These are phyloP conservation scores for Elymus sibiricus DNA, from an alignment of 176 grass and related monocot species.

Conservation along the genomic window DNA sequence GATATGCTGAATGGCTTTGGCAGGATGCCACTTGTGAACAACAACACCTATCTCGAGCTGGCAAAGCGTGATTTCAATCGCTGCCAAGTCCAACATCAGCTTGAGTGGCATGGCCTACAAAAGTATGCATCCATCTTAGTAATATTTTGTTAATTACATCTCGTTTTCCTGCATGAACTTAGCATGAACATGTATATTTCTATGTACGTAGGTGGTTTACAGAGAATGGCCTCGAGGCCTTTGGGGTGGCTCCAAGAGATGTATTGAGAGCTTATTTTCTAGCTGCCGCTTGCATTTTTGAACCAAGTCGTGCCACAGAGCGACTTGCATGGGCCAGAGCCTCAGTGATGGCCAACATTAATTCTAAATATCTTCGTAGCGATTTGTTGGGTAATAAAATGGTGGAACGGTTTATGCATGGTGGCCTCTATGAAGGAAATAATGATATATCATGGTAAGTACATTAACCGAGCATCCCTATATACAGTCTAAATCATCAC, in stretches of 20 bases:
- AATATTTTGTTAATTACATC: not conserved
- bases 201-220: constrained; percentile 56
- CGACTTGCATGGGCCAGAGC: constrained; percentile 62
- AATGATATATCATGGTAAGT: constrained; percentile 29
- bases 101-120: constrained; percentile 62
- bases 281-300: constrained; percentile 55
- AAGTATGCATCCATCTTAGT: constrained; percentile 27
- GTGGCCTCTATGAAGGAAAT: constrained; percentile 30
- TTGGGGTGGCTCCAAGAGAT: constrained; percentile 34
- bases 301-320: constrained; percentile 50
- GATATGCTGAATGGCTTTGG: not conserved
- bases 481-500: not conserved
- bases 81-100: constrained; percentile 72
- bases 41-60: constrained; percentile 56
- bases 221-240: constrained; percentile 35
- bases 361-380: constrained; percentile 25
- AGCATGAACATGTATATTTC: not conserved
- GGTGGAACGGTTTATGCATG: constrained; percentile 21
- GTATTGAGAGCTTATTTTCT: constrained; percentile 61
- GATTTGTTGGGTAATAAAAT: not conserved
- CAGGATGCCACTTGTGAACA: constrained; percentile 94
- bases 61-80: constrained; percentile 79
- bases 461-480: not conserved
- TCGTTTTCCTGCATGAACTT: not conserved
- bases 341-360: constrained; percentile 35